Conservation (phyloP, 345 rosid genomes). For the Combretum micranthum region DNA sequence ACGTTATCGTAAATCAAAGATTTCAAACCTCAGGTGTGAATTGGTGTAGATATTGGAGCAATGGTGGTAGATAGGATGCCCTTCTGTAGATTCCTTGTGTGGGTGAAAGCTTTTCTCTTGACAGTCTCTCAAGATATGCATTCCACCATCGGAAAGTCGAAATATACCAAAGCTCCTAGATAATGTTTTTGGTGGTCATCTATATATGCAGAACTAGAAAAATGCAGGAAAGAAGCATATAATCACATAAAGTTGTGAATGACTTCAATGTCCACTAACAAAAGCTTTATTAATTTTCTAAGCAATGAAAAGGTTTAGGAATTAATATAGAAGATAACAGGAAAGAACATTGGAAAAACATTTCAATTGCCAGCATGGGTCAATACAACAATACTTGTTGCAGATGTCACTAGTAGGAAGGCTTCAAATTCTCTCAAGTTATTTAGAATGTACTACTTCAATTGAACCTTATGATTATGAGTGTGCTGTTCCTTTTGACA, state of each 20-base stretch:
- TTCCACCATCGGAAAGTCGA: slow-evolving; percentile 65
- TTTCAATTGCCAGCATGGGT: too few relatives aligned
- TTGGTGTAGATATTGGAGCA: slow-evolving; percentile 79
- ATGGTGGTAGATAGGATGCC: slow-evolving; percentile 56
- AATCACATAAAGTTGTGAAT: not conserved
- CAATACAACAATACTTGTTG: too few relatives aligned
- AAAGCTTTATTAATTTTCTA: too few relatives aligned
- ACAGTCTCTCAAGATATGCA: slow-evolving; percentile 61
- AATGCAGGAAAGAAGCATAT: not conserved
- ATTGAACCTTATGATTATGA: too few relatives aligned
- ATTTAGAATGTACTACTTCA: too few relatives aligned
- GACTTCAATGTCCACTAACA: too few relatives aligned
- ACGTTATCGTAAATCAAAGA: slow-evolving; percentile 70
- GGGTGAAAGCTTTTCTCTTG: slow-evolving; percentile 64
- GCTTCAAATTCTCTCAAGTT: too few relatives aligned
- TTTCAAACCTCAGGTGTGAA: slow-evolving; percentile 81
- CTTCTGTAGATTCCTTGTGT: slow-evolving; percentile 69
- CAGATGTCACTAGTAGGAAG: too few relatives aligned
- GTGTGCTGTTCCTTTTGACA: too few relatives aligned
- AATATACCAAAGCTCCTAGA: slow-evolving; percentile 66
- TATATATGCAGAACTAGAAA: not conserved
- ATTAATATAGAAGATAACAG: too few relatives aligned
- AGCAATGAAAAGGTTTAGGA: too few relatives aligned
- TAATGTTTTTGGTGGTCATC: not conserved
- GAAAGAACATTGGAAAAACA: too few relatives aligned